These are phyloP conservation scores for Verticillium klebahnii DNA, from an alignment of 2,329 filamentous ascomycete species.

Conservation along the genomic window DNA sequence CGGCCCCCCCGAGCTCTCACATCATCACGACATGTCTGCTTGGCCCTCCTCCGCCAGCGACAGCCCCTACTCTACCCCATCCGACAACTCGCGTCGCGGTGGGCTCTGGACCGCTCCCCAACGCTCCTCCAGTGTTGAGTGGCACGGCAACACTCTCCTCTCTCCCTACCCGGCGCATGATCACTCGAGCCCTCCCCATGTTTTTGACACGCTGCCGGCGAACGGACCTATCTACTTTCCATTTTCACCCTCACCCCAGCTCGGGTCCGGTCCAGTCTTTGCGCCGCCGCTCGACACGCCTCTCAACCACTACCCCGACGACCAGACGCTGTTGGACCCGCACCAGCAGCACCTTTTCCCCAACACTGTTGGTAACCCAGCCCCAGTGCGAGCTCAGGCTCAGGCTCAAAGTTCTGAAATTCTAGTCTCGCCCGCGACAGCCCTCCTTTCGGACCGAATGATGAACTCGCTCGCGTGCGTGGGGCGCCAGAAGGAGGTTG, in stretches of 20 bases:
- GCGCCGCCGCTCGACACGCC: conserved; percentile 27
- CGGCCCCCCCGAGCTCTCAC: conserved; percentile 10
- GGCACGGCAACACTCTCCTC: conserved; percentile 21
- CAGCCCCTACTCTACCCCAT: conserved; percentile 43
- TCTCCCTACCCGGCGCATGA: conserved; percentile 16
- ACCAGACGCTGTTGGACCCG: conserved; percentile 27
- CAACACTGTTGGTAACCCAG: conserved; percentile 44
- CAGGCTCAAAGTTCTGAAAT: conserved; percentile 43
- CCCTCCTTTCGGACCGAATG: conserved; percentile 28
- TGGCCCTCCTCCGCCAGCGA: conserved; percentile 42
- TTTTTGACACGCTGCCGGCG: conserved; percentile 21
- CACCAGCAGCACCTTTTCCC: conserved; percentile 30
- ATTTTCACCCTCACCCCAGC: conserved; percentile 22
- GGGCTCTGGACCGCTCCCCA: neutral
- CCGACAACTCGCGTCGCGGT: conserved; percentile 26
- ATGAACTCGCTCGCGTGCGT: conserved; percentile 30
- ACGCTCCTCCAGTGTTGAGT: conserved; percentile 22
- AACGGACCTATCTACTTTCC: conserved; percentile 20
- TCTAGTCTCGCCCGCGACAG: conserved; percentile 40
- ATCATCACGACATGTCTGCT: conserved; percentile 30
- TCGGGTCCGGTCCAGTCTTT: conserved; percentile 22
- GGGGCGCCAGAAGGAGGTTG: conserved; percentile 35
- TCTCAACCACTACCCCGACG: conserved; percentile 30
- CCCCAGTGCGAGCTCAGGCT: conserved; percentile 37
- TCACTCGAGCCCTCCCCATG: conserved; percentile 6